Evolutionary conservation across 2,329 filamentous ascomycete species (phyloP).

Genomic region (Torrubiella hemipterigena): DNA sequence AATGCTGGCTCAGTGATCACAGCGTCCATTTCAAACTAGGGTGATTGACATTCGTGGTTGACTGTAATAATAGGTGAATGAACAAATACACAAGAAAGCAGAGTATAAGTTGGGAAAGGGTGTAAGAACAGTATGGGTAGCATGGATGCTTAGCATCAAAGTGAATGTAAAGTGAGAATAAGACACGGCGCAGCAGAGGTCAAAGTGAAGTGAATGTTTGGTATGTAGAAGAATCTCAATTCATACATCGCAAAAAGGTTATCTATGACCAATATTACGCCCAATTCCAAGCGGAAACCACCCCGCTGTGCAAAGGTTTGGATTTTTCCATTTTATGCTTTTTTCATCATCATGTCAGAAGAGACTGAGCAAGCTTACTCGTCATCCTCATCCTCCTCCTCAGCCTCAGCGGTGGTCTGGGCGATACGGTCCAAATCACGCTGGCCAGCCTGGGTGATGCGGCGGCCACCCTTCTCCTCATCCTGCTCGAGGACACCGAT

Average conservation of each 20-base stretch:
- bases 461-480: slow-evolving; percentile 95
- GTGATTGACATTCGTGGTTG: too few relatives aligned
- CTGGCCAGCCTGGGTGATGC: slow-evolving; percentile 96
- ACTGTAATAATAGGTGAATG: too few relatives aligned
- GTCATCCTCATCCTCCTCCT: slow-evolving; percentile 54
- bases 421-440: slow-evolving; percentile 97
- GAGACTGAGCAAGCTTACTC: slow-evolving; percentile 41
- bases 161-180: too few relatives aligned
- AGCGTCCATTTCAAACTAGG: too few relatives aligned
- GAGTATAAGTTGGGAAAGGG: too few relatives aligned
- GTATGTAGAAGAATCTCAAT: slow-evolving; percentile 1
- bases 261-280: not conserved
- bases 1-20: too few relatives aligned
- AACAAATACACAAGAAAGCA: too few relatives aligned
- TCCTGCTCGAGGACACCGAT: slow-evolving; percentile 96
- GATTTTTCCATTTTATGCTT: slow-evolving; percentile 8
- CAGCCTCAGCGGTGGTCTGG: slow-evolving; percentile 65
- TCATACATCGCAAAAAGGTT: not conserved
- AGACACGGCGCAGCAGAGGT: too few relatives aligned
- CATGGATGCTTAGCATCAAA: too few relatives aligned
- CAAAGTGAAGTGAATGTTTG: too few relatives aligned
- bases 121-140: too few relatives aligned
- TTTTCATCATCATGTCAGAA: not conserved
- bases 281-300: too few relatives aligned
- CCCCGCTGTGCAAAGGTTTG: slow-evolving; percentile 3